Base-by-base conservation (phyloP, 1,139 yeast species). In the Yamadazyma jaroonii region DNA sequence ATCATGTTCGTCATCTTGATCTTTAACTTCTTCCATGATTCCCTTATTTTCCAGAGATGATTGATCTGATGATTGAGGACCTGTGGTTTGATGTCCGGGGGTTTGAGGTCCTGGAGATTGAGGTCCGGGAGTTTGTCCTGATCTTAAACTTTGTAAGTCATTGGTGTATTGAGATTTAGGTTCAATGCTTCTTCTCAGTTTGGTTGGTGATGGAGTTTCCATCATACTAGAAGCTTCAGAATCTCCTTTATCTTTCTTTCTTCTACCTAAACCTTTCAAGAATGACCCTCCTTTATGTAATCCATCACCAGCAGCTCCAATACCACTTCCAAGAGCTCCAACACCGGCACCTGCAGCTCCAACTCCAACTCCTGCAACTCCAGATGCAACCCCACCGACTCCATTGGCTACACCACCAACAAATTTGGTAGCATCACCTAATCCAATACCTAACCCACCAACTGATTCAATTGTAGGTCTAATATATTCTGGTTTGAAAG, bases 401-500 rank as follows among this genome's bases (percentile, higher is more conserved):
- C 70, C 76, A 9, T 65, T 56, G 9, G 70, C 74, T 23, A 51
- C 57, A 3, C 43, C 49, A 3, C 69, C 73, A 25, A 60, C 77
- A 10, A 72, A 69, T 51, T 74, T 73, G 50, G 72, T 50, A 26
- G 83, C 77, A 22, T 62, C 72, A 27, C 69, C 74, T 6, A 74
- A 59, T 23, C 76, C 61, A 23, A 24, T 21, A 10, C 61, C 59
- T 42, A 69, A 62, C 21, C 75, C 74, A 34, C 64, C 57, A 12
- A 61, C 59, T 11, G 61, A 44, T 24, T 66, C 69, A 38, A 82
- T 60, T 37, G 64, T 61, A 15, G 90, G 88, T 56, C 84, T 77
- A 32, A 79, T 62, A 56, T 82, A 84, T 48, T 79, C 77, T n/a
- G 92, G 88, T 38, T 56, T 59, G 61, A 84, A 84, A 1, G 67